These are phyloP conservation scores for Ocimum tenuiflorum DNA, from an alignment of 257 asterid species.

Conservation along the genomic window DNA sequence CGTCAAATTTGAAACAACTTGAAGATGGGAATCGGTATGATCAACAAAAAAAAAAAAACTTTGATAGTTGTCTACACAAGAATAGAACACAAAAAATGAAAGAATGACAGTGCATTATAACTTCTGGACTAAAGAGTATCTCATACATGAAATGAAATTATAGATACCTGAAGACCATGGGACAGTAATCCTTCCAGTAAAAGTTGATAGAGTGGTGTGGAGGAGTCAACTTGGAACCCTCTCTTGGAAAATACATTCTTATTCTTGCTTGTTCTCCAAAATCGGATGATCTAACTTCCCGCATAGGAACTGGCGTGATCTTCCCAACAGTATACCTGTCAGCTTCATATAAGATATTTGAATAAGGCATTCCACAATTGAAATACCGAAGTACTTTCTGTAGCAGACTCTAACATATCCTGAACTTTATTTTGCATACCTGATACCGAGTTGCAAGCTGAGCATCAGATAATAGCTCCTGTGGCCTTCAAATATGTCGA, in stretches of 20 bases:
- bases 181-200: constrained; percentile 95
- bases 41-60: too few relatives aligned
- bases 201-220: constrained; percentile 74
- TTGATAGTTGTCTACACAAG: too few relatives aligned
- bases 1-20: background rate
- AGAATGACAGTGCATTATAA: too few relatives aligned
- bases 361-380: constrained; percentile 23
- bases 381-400: background rate
- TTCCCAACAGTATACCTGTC: constrained; percentile 94
- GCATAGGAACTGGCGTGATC: constrained; percentile 87
- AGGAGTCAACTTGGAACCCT: constrained; percentile 88
- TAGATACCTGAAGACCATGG: constrained; percentile 94
- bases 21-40: background rate
- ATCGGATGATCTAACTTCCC: constrained; percentile 86
- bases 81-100: too few relatives aligned
- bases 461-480: constrained; percentile 84
- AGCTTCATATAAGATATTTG: constrained; percentile 41
- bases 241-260: constrained; percentile 79
- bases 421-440: constrained; percentile 38
- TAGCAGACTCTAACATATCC: background rate
- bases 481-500: constrained; percentile 52
- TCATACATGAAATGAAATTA: constrained; percentile 9
- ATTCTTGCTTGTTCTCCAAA: constrained; percentile 85
- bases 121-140: background rate
- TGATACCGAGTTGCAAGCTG: constrained; percentile 89